Conservation (phyloP, 225 moss, liverwort and hornwort species). For the Sphagnum contortum region DNA sequence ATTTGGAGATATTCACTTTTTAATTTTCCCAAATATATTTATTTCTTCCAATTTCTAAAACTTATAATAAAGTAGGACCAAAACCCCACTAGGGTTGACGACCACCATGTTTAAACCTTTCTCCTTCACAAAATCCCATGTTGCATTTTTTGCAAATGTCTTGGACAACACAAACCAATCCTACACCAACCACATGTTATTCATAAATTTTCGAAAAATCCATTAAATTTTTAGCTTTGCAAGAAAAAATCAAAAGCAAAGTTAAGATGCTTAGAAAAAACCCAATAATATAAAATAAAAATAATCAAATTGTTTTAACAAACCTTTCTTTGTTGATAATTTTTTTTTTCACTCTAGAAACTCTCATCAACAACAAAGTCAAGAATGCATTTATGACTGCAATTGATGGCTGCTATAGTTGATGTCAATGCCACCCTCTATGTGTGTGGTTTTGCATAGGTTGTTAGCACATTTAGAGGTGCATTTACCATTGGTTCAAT, state of each 20-base stretch:
- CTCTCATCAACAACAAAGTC: conserved; percentile 19
- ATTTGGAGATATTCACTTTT: conserved; percentile 14
- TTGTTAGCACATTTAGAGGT: conserved; percentile 30
- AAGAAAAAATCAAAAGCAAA: too few relatives aligned
- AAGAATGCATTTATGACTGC: conserved; percentile 14
- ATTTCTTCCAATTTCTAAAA: conserved; percentile 27
- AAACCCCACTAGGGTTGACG: conserved; percentile 28
- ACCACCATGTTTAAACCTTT: conserved; percentile 20
- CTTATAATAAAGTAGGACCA: conserved; percentile 29
- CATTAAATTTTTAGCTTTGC: too few relatives aligned
- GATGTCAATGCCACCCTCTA: conserved; percentile 44
- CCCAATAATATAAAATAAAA: too few relatives aligned
- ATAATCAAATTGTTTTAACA: neutral
- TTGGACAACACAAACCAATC: conserved; percentile 51
- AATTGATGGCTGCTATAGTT: conserved; percentile 33
- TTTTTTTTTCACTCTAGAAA: conserved; percentile 38
- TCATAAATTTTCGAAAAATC: too few relatives aligned
- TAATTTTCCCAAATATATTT: conserved; percentile 36
- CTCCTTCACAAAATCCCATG: conserved; percentile 51
- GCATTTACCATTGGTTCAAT: conserved; percentile 44
- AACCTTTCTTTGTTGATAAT: conserved; percentile 18
- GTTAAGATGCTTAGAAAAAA: too few relatives aligned
- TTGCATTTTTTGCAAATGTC: conserved; percentile 28
- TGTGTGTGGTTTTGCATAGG: conserved; percentile 25
- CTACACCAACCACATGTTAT: conserved; percentile 8